Evolutionary conservation across 2,329 filamentous ascomycete species (phyloP).

Genomic region (Orbilia javanica): DNA sequence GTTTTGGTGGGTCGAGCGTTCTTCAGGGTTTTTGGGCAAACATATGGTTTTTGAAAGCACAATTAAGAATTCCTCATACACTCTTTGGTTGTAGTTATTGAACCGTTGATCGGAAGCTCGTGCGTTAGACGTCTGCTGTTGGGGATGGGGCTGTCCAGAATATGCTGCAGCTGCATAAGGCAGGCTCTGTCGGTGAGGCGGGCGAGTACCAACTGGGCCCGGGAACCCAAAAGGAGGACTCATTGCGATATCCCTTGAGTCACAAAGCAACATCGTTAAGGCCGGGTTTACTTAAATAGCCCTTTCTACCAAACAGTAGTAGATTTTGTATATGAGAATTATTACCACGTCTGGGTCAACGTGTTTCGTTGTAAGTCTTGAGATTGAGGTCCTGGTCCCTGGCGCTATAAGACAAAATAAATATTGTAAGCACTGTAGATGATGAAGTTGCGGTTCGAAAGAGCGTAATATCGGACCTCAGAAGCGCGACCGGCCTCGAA

Average conservation of each 20-base stretch:
- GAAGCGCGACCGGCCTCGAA: slow-evolving; percentile 34
- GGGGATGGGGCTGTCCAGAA: slow-evolving; percentile 25
- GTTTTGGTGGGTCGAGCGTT: neutral
- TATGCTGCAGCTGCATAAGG: slow-evolving; percentile 22
- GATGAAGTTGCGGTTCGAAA: neutral
- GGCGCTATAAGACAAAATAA: slow-evolving; percentile 34
- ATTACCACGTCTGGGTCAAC: slow-evolving; percentile 56
- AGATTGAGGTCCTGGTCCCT: slow-evolving; percentile 32
- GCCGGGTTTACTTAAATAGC: slow-evolving; percentile 46
- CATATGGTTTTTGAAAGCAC: slow-evolving; percentile 5
- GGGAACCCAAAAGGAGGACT: slow-evolving; percentile 54
- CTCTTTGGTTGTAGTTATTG: slow-evolving; percentile 47
- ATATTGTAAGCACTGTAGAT: slow-evolving; percentile 20
- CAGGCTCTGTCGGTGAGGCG: slow-evolving; percentile 42
- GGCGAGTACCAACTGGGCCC: slow-evolving; percentile 41
- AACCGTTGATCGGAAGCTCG: slow-evolving; percentile 48
- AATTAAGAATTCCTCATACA: slow-evolving; percentile 44
- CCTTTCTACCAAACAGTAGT: slow-evolving; percentile 48
- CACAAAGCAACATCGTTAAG: slow-evolving; percentile 59
- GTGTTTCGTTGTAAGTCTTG: slow-evolving; percentile 40
- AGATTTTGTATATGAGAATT: slow-evolving; percentile 53
- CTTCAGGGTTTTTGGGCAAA: no score
- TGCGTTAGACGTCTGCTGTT: slow-evolving; percentile 34
- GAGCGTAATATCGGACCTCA: slow-evolving; percentile 38
- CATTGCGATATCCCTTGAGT: slow-evolving; percentile 58